A percentile compares a stretch with the other conserved stretches of the same genome.
phyloP scores from a whole-genome alignment of 352 stramenopile genomes.

The Pythium pyrilobum region DNA sequence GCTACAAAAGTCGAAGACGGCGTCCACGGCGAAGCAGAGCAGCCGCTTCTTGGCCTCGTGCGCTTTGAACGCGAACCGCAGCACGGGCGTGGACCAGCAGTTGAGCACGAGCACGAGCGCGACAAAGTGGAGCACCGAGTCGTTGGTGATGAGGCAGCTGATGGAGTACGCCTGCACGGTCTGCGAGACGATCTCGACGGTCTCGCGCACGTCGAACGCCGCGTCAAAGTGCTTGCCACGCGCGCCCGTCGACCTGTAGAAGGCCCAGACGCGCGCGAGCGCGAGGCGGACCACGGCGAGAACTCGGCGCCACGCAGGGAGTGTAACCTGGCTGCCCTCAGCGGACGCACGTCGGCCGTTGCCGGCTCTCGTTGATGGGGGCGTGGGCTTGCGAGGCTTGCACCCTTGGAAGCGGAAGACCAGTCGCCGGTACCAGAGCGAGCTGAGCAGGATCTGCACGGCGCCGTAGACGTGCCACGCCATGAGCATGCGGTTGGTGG shows the following conservation, averaged over 20 bases:
- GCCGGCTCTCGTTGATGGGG: background rate
- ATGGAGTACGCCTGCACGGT: conserved; percentile 20
- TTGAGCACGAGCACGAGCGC: conserved; percentile 18
- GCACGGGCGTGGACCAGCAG: conserved; percentile 20
- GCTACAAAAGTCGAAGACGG: conserved; percentile 25
- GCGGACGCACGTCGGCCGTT: background rate
- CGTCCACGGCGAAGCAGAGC: conserved; percentile 18
- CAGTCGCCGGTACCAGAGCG: conserved; percentile 4
- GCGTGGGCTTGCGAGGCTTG: no score
- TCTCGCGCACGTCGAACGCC: conserved; percentile 15
- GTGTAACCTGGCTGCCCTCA: no score
- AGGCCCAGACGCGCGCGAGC: background rate
- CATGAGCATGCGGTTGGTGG: conserved; percentile 16
- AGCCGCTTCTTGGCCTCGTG: conserved; percentile 16
- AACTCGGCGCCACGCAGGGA: no score
- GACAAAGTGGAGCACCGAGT: conserved; percentile 18
- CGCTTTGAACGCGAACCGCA: background rate
- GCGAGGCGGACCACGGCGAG: background rate
- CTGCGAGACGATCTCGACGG: conserved; percentile 17
- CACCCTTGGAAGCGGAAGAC: conserved; percentile 4
- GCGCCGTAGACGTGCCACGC: conserved; percentile 13
- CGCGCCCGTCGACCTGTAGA: conserved; percentile 11
- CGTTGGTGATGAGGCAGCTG: conserved; percentile 20
- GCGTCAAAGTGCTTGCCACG: conserved; percentile 16
- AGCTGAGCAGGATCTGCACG: conserved; percentile 8